These are phyloP conservation scores for Scleromitrula shiraiana DNA, from an alignment of 2,329 filamentous ascomycete species.

Conservation along the genomic window DNA sequence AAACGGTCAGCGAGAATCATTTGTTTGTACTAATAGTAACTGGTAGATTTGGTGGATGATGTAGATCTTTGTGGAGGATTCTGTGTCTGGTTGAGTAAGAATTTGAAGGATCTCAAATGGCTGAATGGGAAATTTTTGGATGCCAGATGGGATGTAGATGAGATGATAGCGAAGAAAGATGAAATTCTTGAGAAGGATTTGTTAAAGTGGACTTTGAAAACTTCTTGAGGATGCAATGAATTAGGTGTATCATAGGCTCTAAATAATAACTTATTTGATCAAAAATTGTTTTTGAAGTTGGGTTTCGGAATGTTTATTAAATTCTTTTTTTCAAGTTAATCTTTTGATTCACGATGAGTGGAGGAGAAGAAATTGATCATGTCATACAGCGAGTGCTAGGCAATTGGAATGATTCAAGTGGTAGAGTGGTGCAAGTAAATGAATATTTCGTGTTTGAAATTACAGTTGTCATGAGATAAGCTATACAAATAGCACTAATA, in stretches of 20 bases:
- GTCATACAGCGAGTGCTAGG: no score
- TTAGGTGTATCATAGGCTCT: no score
- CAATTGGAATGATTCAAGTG: no score
- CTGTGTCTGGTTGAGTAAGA: slow-evolving; percentile 8
- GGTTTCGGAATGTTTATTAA: no score
- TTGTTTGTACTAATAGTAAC: not conserved
- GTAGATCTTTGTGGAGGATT: slow-evolving; percentile 7
- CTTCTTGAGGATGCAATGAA: not conserved
- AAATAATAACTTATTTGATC: not conserved
- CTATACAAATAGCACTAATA: no score
- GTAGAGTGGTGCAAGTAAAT: no score
- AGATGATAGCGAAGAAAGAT: slow-evolving; percentile 1
- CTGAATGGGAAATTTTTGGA: slow-evolving; percentile 8
- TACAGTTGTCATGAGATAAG: no score
- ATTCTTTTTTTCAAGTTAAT: no score
- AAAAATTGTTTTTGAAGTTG: not conserved
- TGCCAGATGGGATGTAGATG: slow-evolving; percentile 7
- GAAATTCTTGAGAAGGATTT: slow-evolving; percentile 5
- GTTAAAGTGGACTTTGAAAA: slow-evolving; percentile 6
- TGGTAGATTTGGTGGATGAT: slow-evolving; percentile 6
- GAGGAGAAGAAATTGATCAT: no score
- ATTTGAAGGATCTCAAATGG: slow-evolving; percentile 6
- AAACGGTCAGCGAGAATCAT: rapidly evolving
- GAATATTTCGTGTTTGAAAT: no score
- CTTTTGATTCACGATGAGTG: no score